Percentiles rank a stretch among this genome's conserved stretches.
Evolutionary conservation across 768 basidiomycete species (phyloP).

Genomic region (Phylloporus scabripes): DNA sequence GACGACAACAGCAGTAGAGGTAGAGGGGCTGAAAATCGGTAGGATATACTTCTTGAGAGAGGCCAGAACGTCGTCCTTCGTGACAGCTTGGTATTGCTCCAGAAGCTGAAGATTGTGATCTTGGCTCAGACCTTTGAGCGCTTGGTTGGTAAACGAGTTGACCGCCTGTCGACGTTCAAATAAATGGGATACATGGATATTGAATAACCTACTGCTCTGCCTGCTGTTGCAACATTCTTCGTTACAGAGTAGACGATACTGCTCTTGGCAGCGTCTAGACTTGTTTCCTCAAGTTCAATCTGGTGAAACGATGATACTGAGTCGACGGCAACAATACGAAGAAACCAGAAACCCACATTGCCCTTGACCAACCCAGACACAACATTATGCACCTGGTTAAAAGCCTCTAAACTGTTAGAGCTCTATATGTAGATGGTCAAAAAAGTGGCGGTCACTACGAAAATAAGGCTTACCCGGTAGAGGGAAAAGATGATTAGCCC

Average conservation of each 20-base stretch:
- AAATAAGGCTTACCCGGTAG: constrained; percentile 55
- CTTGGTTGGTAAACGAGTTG: constrained; percentile 85
- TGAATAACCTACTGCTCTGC: constrained; percentile 65
- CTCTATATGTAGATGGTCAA: constrained; percentile 44
- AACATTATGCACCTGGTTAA: constrained; percentile 71
- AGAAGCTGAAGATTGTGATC: constrained; percentile 72
- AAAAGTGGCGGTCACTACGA: not conserved
- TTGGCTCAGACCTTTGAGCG: constrained; percentile 76
- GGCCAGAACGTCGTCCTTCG: constrained; percentile 67
- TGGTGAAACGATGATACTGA: constrained; percentile 27
- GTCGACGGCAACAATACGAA: not conserved
- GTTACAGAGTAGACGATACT: constrained; percentile 84
- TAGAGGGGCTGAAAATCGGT: constrained; percentile 73
- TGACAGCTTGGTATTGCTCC: constrained; percentile 72
- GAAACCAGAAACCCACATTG: constrained; percentile 55
- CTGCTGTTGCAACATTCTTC: constrained; percentile 74
- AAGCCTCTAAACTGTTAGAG: constrained; percentile 74
- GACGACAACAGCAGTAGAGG: constrained; percentile 76
- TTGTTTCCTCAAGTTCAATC: constrained; percentile 76
- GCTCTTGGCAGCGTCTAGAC: constrained; percentile 87
- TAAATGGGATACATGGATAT: not conserved
- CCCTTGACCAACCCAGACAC: constrained; percentile 78
- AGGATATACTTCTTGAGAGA: constrained; percentile 71
- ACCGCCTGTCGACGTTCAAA: constrained; percentile 48
- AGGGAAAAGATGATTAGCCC: constrained; percentile 72